phyloP scores from a whole-genome alignment of 2,329 filamentous ascomycete genomes.

The Stemphylium vesicarium region DNA sequence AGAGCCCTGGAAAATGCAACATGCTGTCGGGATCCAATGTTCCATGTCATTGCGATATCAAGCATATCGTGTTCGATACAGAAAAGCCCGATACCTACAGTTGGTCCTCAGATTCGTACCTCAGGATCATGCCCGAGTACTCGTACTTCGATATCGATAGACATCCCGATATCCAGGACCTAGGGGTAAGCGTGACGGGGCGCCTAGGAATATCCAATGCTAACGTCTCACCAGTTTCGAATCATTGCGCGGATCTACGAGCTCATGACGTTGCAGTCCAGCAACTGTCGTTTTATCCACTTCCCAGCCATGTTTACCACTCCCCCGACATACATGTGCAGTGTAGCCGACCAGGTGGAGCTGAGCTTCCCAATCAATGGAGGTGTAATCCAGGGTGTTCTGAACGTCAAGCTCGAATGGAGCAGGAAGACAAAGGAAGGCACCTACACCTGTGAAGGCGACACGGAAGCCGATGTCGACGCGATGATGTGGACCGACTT shows the following conservation, averaged over 20 bases:
- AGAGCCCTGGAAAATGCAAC: neutral
- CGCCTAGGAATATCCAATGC: neutral
- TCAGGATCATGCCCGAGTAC: neutral
- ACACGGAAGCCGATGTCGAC: neutral
- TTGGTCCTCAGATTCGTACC: neutral
- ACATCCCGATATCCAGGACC: neutral
- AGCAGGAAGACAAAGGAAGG: neutral
- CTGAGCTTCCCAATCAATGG: constrained; percentile 4
- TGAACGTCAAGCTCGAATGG: constrained; percentile 3
- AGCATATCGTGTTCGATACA: neutral
- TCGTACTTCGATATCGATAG: neutral
- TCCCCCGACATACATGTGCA: neutral
- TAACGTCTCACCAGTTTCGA: neutral
- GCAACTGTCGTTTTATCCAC: neutral
- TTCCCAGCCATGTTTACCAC: neutral
- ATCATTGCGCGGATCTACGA: constrained; percentile 8
- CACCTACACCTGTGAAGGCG: neutral
- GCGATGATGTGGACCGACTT: constrained; percentile 2
- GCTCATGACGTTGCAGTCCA: neutral
- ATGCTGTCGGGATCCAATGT: too few species aligned
- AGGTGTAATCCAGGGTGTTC: constrained; percentile 1
- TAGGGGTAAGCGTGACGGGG: neutral
- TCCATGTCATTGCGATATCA: neutral
- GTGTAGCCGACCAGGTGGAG: neutral
- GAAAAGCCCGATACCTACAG: neutral